Base-by-base conservation (phyloP, 2,329 filamentous ascomycete species). In the Ceratocystis variospora region DNA sequence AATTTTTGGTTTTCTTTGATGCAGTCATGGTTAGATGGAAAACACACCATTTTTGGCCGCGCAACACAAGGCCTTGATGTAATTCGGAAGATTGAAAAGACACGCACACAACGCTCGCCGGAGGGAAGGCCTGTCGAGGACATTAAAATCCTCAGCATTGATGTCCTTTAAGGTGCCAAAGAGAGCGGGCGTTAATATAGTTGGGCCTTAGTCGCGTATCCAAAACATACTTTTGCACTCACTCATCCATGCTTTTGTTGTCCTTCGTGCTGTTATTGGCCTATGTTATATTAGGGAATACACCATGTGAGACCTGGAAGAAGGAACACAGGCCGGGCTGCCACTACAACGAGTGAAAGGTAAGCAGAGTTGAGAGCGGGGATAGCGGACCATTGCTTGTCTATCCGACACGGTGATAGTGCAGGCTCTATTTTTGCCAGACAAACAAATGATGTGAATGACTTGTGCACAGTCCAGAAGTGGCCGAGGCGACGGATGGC, bases 51-150 rank as follows among this genome's bases (percentile, higher is more conserved):
- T 64, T 99, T 99, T 74, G 94, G 94, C 0, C 82, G 94, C 50
- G 92, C 90, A 0, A 87, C 93, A 46, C 88, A 92, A 73, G 94
- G 94, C 0, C 79, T 97, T 73, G 94, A 99, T 75, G 90, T 99
- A 22, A 87, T 99, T 68, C 91, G 97, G 75, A 90, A 87, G 78
- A 99, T 99, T 73, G 94, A 99, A 77, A 96, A 95, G 74, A 81
- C 83, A 17, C 88, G 88, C 73, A 91, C 91, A 3, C 86, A 88
- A 75, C 88, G 88, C 73, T 91, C 91, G 3, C 86, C 88, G 75
- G 87, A 87, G 79, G 95, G 99, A 78, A 96, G 93, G 79, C 94
- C 94, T 0, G 89, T 96, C 75, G 91, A 96, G 72, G 94, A 99
- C 74, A 92, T 99, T 72, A 97, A 96, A 77, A 96, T 99, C 71